Base-by-base conservation (phyloP, 441 rosid species). In the Pelargonium myrrhifolium region DNA sequence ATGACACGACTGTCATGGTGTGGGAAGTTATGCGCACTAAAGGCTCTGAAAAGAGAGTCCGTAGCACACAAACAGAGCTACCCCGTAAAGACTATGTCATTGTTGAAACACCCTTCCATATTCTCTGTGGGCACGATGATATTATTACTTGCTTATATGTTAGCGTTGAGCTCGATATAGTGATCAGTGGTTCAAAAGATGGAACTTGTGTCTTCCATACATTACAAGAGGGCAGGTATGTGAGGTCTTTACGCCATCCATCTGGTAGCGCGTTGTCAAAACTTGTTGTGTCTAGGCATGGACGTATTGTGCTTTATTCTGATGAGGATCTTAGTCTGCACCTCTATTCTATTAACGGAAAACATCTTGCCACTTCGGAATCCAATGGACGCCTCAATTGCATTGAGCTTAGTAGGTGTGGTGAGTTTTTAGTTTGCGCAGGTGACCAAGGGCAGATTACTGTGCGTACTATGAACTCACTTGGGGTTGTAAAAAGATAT, bases 101-200 rank as follows among this genome's bases (percentile, higher is more conserved):
- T 67, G 84, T 88, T 26, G 94, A 92, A 74, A 87, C 98, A 75
- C 99, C 99, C 65, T 89, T 90, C 68, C 99, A 87, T 76, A 94
- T 92, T 72, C 94, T 94, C 7, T 87, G 97, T 65, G 97, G 99
- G 68, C 99, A 92, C 45, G 99, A 94, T 69, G 98, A 94, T 70
- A 85, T 94, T 79, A 90, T 94, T 74, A 88, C 99, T 28, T 94
- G 98, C 82, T 76, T 94, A 74, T 84, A 75, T 73, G 83, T 89
- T 53, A 94, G 98, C 71, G 78, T 82, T 65, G 98, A 94, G 81
- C 97, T 94, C 74, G 97, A 94, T 73, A 84, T 94, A 80, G 97
- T 94, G 67, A 87, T 94, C 74, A 94, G 98, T 79, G 99, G 98
- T 75, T 94, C 99, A 70, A 94, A 92, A 86, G 99, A 94, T 71